Percentiles rank a stretch among this genome's conserved stretches.
Conservation (phyloP, 352 stramenopile genomes). For the Phytophthora cactorum region DNA sequence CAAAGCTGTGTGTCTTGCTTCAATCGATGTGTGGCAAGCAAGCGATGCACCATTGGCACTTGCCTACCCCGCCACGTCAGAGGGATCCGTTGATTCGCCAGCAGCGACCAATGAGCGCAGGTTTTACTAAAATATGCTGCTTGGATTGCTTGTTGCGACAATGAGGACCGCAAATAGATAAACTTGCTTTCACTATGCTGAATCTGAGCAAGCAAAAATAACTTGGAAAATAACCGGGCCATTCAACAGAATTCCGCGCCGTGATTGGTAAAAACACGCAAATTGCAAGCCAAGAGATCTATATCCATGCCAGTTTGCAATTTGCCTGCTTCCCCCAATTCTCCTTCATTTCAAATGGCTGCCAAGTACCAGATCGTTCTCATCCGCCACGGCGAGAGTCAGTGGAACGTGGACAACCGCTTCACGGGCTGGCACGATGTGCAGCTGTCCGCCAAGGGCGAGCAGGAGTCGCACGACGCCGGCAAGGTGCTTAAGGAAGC, state of each 20-base stretch:
- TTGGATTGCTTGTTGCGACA: conserved; percentile 29
- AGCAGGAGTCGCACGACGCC: conserved; percentile 94
- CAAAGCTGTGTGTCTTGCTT: too few species aligned
- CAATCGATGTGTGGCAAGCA: conserved; percentile 10
- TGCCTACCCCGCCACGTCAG: conserved; percentile 30
- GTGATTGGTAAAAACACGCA: conserved; percentile 31
- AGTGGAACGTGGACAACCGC: conserved; percentile 98
- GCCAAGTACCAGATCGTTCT: conserved; percentile 90
- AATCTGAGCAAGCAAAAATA: conserved; percentile 21
- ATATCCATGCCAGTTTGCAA: conserved; percentile 37
- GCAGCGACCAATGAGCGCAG: conserved; percentile 8
- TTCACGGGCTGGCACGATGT: conserved; percentile 99
- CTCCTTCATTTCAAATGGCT: conserved; percentile 23
- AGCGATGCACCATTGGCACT: conserved; percentile 18
- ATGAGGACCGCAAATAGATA: neutral
- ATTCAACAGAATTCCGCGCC: neutral
- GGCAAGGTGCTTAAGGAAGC: conserved; percentile 94
- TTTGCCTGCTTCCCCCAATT: conserved; percentile 32
- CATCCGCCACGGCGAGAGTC: conserved; percentile 96
- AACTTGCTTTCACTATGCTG: conserved; percentile 14
- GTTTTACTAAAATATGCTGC: conserved; percentile 32
- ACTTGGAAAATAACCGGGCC: neutral
- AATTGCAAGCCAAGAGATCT: conserved; percentile 12
- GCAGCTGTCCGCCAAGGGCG: conserved; percentile 87
- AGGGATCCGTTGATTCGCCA: conserved; percentile 27